These are phyloP conservation scores for Batrachochytrium dendrobatidis DNA, from an alignment of 371 early-diverging fungal species.

Conservation along the genomic window DNA sequence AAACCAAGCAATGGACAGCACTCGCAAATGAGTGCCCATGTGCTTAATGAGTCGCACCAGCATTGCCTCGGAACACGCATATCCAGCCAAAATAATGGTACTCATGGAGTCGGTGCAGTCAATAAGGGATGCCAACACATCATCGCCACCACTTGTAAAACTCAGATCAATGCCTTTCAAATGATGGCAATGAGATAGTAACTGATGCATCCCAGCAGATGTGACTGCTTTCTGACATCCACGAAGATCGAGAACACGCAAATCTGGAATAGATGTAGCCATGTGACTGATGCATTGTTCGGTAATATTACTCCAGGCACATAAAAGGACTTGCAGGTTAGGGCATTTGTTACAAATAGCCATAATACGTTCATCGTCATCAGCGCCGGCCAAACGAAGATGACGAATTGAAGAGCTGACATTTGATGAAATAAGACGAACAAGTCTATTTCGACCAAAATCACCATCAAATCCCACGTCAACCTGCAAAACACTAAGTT, in stretches of 20 bases:
- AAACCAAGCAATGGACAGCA: slow-evolving; percentile 12
- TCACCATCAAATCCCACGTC: slow-evolving; percentile 17
- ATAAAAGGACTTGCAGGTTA: slow-evolving; percentile 3
- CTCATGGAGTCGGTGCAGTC: not conserved
- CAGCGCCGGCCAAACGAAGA: slow-evolving; percentile 9
- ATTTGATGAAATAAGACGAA: slow-evolving; percentile 1
- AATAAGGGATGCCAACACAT: not conserved
- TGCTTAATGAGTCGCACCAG: slow-evolving; percentile 1
- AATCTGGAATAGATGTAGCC: not conserved
- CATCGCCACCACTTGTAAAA: slow-evolving; percentile 10
- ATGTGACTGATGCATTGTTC: not conserved
- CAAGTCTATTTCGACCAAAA: slow-evolving; percentile 5
- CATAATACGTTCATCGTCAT: not conserved
- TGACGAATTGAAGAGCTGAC: not conserved
- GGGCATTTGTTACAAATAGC: not conserved
- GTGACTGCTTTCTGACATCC: slow-evolving; percentile 14
- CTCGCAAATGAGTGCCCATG: not conserved
- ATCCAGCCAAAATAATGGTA: slow-evolving; percentile 9
- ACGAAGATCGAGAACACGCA: slow-evolving; percentile 11
- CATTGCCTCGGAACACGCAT: not conserved
- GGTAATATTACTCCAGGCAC: slow-evolving; percentile 10
- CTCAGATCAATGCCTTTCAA: slow-evolving; percentile 8
- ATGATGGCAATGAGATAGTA: not conserved
- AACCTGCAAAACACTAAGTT: slow-evolving; percentile 7
- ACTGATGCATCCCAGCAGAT: not conserved